A percentile compares a stretch with the other conserved stretches of the same genome.
phyloP scores from a whole-genome alignment of 1,284 basidiomycete species.

The Naganishia liquefaciens region DNA sequence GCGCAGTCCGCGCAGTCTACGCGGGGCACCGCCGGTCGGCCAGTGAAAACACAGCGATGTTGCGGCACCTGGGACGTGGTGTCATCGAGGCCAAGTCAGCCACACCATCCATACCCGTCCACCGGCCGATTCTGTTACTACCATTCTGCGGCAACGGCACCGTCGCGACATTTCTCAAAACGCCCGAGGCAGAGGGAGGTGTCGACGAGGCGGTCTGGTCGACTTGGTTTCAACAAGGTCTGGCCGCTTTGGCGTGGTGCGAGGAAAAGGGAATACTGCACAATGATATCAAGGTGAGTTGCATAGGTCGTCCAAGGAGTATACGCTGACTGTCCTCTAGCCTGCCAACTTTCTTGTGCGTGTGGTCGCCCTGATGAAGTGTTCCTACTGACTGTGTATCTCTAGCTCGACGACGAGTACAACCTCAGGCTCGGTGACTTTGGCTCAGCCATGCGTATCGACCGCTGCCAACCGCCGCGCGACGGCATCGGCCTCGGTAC shows the following conservation, averaged over 20 bases:
- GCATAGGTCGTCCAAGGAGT: conserved; percentile 38
- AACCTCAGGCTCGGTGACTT: conserved; percentile 56
- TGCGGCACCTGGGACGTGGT: background rate
- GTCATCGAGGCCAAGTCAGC: background rate
- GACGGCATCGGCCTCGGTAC: conserved; percentile 58
- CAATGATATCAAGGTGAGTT: conserved; percentile 56
- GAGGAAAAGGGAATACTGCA: conserved; percentile 55
- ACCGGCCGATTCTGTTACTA: conserved; percentile 21
- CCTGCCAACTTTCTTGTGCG: conserved; percentile 28
- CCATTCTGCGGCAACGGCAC: conserved; percentile 17
- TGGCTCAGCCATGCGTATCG: conserved; percentile 55
- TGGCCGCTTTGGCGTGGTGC: conserved; percentile 53
- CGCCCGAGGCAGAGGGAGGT: background rate
- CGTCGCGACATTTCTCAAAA: conserved; percentile 21
- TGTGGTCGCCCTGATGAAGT: conserved; percentile 41
- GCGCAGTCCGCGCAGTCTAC: background rate
- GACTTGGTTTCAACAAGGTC: conserved; percentile 27
- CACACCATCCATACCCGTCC: background rate
- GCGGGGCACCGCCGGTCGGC: background rate
- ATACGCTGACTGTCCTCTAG: background rate
- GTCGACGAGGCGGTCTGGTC: conserved; percentile 17
- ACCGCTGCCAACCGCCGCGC: conserved; percentile 50
- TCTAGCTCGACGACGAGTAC: conserved; percentile 49
- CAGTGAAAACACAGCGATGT: conserved; percentile 11
- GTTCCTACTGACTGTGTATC: conserved; percentile 15